phyloP scores from a whole-genome alignment of 768 basidiomycete genomes.

The Mycena vulgaris region DNA sequence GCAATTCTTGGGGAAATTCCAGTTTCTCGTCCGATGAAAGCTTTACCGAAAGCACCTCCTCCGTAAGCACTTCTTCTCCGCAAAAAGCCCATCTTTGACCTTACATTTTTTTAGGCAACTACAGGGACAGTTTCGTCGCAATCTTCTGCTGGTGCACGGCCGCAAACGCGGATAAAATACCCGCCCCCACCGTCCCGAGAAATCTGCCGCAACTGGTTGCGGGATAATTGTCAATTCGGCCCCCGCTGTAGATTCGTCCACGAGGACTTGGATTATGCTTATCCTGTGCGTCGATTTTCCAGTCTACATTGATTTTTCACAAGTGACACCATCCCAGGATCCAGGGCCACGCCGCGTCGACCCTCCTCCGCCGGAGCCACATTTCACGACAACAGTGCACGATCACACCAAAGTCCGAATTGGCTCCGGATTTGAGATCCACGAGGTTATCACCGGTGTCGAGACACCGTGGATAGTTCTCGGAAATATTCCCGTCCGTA shows the following conservation, averaged over 20 bases:
- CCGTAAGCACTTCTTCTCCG: neutral
- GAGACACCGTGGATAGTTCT: constrained; percentile 77
- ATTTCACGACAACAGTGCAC: constrained; percentile 55
- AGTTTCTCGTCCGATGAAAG: constrained; percentile 31
- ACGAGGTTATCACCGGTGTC: constrained; percentile 73
- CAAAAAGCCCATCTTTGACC: neutral
- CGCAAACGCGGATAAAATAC: constrained; percentile 24
- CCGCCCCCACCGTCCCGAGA: constrained; percentile 38
- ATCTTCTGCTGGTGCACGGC: neutral
- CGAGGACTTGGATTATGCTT: constrained; percentile 43
- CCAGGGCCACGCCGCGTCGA: neutral
- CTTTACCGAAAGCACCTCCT: constrained; percentile 8
- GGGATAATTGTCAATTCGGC: constrained; percentile 42
- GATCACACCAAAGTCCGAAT: constrained; percentile 72
- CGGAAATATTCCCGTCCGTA: constrained; percentile 60
- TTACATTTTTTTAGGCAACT: neutral
- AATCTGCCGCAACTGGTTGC: constrained; percentile 52
- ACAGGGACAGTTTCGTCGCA: constrained; percentile 23
- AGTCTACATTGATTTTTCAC: neutral
- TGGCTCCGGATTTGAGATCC: constrained; percentile 73
- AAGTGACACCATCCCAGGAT: neutral
- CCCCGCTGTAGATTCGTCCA: constrained; percentile 46
- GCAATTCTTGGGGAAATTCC: constrained; percentile 6
- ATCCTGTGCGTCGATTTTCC: constrained; percentile 30
- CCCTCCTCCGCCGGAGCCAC: constrained; percentile 26